Conservation (phyloP, 176 grass and related monocot genomes). For the Dendrocalamus sinicus region DNA sequence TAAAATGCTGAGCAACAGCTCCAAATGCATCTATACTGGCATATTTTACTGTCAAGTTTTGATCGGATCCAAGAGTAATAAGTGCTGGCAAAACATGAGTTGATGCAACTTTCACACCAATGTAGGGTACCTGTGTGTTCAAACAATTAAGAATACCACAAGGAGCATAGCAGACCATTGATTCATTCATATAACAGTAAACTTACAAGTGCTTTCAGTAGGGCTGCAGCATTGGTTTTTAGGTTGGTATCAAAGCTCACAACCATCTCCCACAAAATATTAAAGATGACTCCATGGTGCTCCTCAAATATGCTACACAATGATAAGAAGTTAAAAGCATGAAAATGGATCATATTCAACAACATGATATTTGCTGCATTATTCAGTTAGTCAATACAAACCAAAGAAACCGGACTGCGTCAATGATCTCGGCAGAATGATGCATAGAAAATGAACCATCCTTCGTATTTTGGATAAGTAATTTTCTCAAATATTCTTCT, state of each 20-base stretch:
- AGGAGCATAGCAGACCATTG: conserved; percentile 27
- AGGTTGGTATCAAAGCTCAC: conserved; percentile 77
- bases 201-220: conserved; percentile 93
- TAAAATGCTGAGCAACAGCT: conserved; percentile 94
- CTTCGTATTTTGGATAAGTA: conserved; percentile 71
- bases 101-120: conserved; percentile 77
- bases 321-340: conserved; percentile 42
- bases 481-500: conserved; percentile 85
- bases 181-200: conserved; percentile 38
- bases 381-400: conserved; percentile 50
- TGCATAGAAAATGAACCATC: conserved; percentile 84
- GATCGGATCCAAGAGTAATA: conserved; percentile 87
- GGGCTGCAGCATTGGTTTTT: conserved; percentile 78
- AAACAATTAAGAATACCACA: conserved; percentile 42
- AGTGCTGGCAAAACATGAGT: conserved; percentile 95
- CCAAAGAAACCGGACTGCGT: conserved; percentile 87
- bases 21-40: conserved; percentile 97
- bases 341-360: conserved; percentile 43
- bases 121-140: conserved; percentile 74
- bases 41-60: conserved; percentile 93
- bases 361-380: conserved; percentile 17
- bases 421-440: conserved; percentile 75
- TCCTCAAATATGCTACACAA: conserved; percentile 82
- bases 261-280: conserved; percentile 98
- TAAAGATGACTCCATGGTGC: conserved; percentile 85